Evolutionary conservation across 352 stramenopile genomes (phyloP).

Genomic region (Phytophthora parvispora): DNA sequence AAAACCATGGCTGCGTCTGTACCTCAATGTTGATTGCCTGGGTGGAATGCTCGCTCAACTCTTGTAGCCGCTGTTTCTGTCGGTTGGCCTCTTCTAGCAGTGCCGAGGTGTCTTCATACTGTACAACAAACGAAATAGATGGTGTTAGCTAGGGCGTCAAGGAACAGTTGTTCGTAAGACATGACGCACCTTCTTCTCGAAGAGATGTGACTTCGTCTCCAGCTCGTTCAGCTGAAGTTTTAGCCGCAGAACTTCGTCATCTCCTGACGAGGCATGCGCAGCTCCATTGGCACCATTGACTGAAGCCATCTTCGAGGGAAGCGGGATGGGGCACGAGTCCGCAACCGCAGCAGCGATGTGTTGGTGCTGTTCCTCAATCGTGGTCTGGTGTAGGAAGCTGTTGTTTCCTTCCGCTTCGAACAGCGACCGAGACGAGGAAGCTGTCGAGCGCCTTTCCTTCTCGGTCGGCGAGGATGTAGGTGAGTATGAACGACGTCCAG

Average conservation of each 20-base stretch:
- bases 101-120: slow-evolving; percentile 69
- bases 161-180: not conserved
- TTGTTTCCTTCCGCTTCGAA: slow-evolving; percentile 44
- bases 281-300: slow-evolving; percentile 5
- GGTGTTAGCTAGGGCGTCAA: not conserved
- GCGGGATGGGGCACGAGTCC: slow-evolving; percentile 57
- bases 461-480: slow-evolving; percentile 38
- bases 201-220: slow-evolving; percentile 50
- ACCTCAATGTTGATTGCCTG: slow-evolving; percentile 79
- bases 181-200: slow-evolving; percentile 59
- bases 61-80: slow-evolving; percentile 68
- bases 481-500: slow-evolving; percentile 29
- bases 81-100: slow-evolving; percentile 61
- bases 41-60: slow-evolving; percentile 48
- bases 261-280: slow-evolving; percentile 39
- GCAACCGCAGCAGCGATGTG: slow-evolving; percentile 53
- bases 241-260: slow-evolving; percentile 52
- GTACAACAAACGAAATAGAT: slow-evolving; percentile 1
- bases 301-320: slow-evolving; percentile 30
- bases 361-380: slow-evolving; percentile 42
- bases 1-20: not conserved
- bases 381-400: slow-evolving; percentile 39
- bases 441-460: slow-evolving; percentile 50
- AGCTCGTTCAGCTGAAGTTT: slow-evolving; percentile 58
- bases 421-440: slow-evolving; percentile 42